Conservation (phyloP, 257 asterid genomes). For the Penstemon barbatus region DNA sequence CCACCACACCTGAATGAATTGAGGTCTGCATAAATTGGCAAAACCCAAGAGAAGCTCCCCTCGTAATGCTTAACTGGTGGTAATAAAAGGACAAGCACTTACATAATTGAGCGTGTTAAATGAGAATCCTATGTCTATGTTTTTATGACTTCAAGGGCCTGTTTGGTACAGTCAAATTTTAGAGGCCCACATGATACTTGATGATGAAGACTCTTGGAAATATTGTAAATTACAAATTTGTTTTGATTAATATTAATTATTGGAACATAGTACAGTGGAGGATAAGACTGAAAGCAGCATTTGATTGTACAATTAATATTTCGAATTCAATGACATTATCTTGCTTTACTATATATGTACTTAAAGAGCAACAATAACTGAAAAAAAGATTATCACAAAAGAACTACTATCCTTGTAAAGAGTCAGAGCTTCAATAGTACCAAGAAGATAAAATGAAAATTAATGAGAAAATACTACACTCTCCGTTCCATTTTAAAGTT, state of each 20-base stretch:
- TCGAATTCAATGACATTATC: background rate
- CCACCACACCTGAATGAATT: slow-evolving; percentile 18
- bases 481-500: no score
- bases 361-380: background rate
- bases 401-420: no score
- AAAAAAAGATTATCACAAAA: background rate
- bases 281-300: background rate
- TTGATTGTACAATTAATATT: background rate
- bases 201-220: background rate
- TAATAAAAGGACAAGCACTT: slow-evolving; percentile 44
- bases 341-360: background rate
- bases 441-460: no score
- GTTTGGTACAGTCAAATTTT: slow-evolving; percentile 5
- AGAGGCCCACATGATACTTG: slow-evolving; percentile 31
- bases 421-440: no score
- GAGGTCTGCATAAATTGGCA: slow-evolving; percentile 6
- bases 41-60: slow-evolving; percentile 33
- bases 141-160: slow-evolving; percentile 36
- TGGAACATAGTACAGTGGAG: background rate
- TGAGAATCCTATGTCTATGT: slow-evolving; percentile 66
- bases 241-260: background rate
- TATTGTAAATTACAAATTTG: background rate
- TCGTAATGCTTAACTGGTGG: slow-evolving; percentile 35
- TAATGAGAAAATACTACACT: no score
- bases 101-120: slow-evolving; percentile 38